Evolutionary conservation across 345 rosid species (phyloP).

Genomic region (Eucalyptus coolabah): DNA sequence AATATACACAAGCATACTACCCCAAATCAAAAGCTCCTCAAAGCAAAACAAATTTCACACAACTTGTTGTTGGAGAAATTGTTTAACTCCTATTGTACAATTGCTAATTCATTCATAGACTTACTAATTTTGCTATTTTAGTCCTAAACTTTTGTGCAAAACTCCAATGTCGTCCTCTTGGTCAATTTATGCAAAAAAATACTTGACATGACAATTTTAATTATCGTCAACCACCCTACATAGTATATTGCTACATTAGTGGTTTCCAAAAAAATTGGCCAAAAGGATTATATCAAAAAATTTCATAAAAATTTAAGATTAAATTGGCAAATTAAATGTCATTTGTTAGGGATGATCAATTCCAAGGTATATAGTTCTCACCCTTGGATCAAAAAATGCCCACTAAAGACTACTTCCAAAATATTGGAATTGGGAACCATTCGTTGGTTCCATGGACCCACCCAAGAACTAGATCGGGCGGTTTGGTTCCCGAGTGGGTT

Average conservation of each 20-base stretch:
- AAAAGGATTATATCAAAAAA: fast-evolving
- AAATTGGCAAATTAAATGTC: fast-evolving
- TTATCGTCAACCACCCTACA: fast-evolving
- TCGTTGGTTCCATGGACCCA: too few relatives aligned
- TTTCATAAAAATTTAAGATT: too few relatives aligned
- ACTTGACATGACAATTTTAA: too few relatives aligned
- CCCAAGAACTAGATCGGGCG: fast-evolving
- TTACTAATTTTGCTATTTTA: too few relatives aligned
- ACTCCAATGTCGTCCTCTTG: fast-evolving
- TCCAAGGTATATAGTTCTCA: fast-evolving
- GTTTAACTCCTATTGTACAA: too few relatives aligned
- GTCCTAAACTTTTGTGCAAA: too few relatives aligned
- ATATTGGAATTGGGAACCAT: too few relatives aligned
- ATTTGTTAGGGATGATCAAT: too few relatives aligned
- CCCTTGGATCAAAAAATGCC: fast-evolving
- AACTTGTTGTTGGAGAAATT: neutral
- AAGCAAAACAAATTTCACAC: neutral
- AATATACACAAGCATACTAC: neutral
- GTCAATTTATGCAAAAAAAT: neutral
- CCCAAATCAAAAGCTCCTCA: neutral
- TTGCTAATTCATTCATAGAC: too few relatives aligned
- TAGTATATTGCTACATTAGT: neutral
- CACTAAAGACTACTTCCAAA: too few relatives aligned
- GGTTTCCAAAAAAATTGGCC: neutral
- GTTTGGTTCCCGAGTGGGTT: too few relatives aligned